Base-by-base conservation (phyloP, 2,329 filamentous ascomycete species). In the Diaporthe batatas region DNA sequence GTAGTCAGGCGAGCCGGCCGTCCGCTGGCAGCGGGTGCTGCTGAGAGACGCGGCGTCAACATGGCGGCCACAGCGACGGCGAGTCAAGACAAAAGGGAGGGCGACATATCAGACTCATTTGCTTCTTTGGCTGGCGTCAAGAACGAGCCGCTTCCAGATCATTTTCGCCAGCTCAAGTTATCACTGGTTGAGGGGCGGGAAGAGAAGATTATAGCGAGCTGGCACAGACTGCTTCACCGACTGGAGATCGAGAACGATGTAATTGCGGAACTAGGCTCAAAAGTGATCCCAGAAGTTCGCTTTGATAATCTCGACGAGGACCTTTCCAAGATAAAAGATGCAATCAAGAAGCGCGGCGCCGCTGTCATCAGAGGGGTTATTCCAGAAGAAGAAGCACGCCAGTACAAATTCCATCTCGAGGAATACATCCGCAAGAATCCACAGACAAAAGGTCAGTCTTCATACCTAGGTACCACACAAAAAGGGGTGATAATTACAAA, bases 281-380 rank as follows among this genome's bases (percentile, higher is more conserved):
- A 78, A 2, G 83, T 90, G 2, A 84, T 91, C 29, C 90, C 90
- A 0, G 83, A 85, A 59, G 78, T 91, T 5, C 81, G 86, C 1
- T 91, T 86, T 73, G 75, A 78, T 0, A 78, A 84, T 8, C 78
- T 90, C 1, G 81, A 86, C 0, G 78, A 78, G 0, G 84, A 84
- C 3, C 76, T 86, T 3, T 70, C 74, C 10, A 73, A 67, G 0
- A 65, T 84, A 11, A 81, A 80, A 49, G 83, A 82, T 1, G 90
- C 91, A 74, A 87, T 93, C 42, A 82, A 83, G 73, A 89, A 90
- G 76, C 85, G 91, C 1, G 92, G 92, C 11, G 88, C 86, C 0
- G 88, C 89, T 0, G 89, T 95, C 1, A 85, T 95, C 29, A 86
- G 89, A 55, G 90, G 90, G 16, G 92, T 94, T 4, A 81, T 95